phyloP scores from a whole-genome alignment of 2,329 filamentous ascomycete species.

The Penicillium janthinellum region DNA sequence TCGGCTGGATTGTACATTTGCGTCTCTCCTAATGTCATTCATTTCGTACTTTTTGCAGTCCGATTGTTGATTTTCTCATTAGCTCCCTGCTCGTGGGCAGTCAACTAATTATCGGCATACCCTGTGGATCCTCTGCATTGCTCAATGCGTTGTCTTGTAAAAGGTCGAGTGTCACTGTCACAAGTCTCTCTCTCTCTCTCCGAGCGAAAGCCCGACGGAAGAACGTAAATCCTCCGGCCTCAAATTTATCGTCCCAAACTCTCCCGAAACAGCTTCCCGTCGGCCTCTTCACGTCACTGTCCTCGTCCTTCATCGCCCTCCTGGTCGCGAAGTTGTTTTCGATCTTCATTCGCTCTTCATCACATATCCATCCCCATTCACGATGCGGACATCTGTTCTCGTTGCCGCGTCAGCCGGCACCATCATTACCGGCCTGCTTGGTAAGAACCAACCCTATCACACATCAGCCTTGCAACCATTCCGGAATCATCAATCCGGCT shows the following conservation, averaged over 20 bases:
- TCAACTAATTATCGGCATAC: too few relatives aligned
- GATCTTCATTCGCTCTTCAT: conserved; percentile 3
- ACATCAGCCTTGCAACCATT: background rate
- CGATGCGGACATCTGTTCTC: conserved; percentile 60
- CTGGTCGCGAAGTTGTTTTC: conserved; percentile 1
- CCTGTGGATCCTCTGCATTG: too few relatives aligned
- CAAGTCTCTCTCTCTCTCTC: conserved; percentile 8
- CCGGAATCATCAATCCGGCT: background rate
- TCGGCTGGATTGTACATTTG: too few relatives aligned
- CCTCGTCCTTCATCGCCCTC: conserved; percentile 2
- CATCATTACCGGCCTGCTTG: conserved; percentile 59
- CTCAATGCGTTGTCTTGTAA: background rate
- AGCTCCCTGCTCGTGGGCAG: too few relatives aligned
- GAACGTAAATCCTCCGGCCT: conserved; percentile 37
- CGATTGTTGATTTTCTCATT: too few relatives aligned
- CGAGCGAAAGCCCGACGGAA: conserved; percentile 42
- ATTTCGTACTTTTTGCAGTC: too few relatives aligned
- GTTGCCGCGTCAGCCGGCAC: conserved; percentile 61
- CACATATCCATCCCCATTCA: conserved; percentile 28
- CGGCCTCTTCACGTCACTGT: conserved; percentile 9
- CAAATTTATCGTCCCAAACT: conserved; percentile 33
- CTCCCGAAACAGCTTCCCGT: conserved; percentile 11
- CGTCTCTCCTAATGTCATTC: too few relatives aligned
- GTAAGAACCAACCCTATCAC: conserved; percentile 35
- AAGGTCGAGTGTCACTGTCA: background rate